Conservation (phyloP, 306 rosid species). For the Nissolia schottii region DNA sequence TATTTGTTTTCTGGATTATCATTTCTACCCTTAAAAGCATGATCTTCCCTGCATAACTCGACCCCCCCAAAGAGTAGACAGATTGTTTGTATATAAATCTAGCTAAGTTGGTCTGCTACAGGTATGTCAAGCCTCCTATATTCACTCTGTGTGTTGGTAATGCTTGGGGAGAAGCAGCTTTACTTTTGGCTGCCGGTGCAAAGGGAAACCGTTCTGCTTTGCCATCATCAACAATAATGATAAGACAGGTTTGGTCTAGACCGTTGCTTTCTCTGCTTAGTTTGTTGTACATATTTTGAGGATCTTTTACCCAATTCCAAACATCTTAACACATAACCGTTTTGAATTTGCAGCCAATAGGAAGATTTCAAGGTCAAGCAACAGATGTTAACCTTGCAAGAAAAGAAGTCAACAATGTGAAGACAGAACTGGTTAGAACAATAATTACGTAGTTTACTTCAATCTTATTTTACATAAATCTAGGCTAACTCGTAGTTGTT, state of each 20-base stretch:
- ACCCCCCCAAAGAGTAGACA: neutral
- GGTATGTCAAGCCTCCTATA: constrained; percentile 83
- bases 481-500: neutral
- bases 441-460: constrained; percentile 13
- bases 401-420: constrained; percentile 70
- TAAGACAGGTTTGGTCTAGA: constrained; percentile 65
- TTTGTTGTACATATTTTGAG: neutral
- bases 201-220: constrained; percentile 93
- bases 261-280: neutral
- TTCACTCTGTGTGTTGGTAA: constrained; percentile 94
- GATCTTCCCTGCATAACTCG: neutral
- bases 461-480: neutral
- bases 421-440: constrained; percentile 70
- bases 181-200: constrained; percentile 95
- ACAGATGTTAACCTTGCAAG: constrained; percentile 78
- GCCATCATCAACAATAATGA: constrained; percentile 96
- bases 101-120: constrained; percentile 27
- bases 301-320: neutral
- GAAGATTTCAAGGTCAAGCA: constrained; percentile 95
- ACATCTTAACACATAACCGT: constrained; percentile 4
- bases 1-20: neutral
- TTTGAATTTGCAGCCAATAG: constrained; percentile 74
- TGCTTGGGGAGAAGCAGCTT: constrained; percentile 99
- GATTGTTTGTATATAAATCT: constrained; percentile 13
- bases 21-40: neutral